phyloP scores from a whole-genome alignment of 108 stramenopile species.

The Parietichytrium sp. region DNA sequence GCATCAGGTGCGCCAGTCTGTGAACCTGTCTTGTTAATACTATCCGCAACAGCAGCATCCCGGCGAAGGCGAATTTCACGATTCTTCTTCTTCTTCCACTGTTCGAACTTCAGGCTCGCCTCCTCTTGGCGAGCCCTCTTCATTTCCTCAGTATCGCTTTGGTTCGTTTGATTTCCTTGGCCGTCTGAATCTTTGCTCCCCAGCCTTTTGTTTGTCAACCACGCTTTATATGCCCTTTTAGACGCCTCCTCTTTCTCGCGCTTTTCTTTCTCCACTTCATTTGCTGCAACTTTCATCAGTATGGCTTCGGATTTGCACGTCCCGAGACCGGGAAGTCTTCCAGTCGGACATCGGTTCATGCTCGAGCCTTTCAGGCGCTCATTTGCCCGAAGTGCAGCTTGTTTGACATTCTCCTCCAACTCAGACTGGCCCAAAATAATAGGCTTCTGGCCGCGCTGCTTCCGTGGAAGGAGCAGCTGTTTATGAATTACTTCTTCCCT shows the following conservation, averaged over 20 bases:
- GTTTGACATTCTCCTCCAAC: neutral
- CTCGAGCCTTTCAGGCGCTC: neutral
- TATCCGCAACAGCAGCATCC: too few species aligned
- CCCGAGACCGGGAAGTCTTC: neutral
- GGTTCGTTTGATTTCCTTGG: too few species aligned
- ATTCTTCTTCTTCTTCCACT: neutral
- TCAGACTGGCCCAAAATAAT: neutral
- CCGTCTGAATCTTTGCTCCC: too few species aligned
- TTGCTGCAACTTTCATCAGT: neutral
- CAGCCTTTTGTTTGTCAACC: neutral
- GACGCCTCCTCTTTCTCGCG: neutral
- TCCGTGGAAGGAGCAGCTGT: neutral
- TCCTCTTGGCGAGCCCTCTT: neutral
- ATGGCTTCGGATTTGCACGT: neutral
- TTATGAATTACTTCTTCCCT: too few species aligned
- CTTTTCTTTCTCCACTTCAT: neutral
- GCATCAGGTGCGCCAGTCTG: too few species aligned
- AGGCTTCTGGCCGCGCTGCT: constrained; percentile 10
- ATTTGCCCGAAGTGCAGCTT: neutral
- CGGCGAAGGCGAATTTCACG: too few species aligned
- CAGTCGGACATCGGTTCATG: constrained; percentile 23
- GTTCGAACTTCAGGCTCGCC: neutral
- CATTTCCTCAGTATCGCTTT: neutral
- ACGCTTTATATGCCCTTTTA: neutral
- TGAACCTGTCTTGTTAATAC: too few species aligned